These are phyloP conservation scores for Artemisia argyi DNA, from an alignment of 129 eudicot genomes.

Conservation along the genomic window DNA sequence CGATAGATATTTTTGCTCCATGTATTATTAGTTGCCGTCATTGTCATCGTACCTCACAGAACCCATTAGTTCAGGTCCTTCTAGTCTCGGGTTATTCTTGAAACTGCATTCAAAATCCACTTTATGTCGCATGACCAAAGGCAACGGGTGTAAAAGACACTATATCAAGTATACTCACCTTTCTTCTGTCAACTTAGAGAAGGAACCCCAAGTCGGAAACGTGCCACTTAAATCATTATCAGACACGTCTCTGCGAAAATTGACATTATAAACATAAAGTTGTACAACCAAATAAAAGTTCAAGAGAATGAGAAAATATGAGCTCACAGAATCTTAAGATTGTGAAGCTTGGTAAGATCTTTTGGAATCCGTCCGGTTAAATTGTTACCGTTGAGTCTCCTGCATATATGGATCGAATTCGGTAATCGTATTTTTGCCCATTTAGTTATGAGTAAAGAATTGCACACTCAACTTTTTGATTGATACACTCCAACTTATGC, in stretches of 20 bases:
- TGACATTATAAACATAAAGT: neutral
- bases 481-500: too few relatives aligned
- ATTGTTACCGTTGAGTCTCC: conserved; percentile 54
- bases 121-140: neutral
- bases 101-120: conserved; percentile 40
- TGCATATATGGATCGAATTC: conserved; percentile 2
- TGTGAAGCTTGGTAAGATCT: conserved; percentile 55
- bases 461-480: too few relatives aligned
- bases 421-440: neutral
- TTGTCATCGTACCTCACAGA: conserved; percentile 48
- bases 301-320: neutral
- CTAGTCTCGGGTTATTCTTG: conserved; percentile 51
- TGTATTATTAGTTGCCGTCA: conserved; percentile 37
- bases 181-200: conserved; percentile 54
- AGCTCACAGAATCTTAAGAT: conserved; percentile 59
- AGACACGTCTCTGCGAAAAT: conserved; percentile 52
- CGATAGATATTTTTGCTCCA: neutral
- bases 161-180: conserved; percentile 26
- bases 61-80: conserved; percentile 73
- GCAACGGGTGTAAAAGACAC: neutral
- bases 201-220: conserved; percentile 61
- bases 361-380: conserved; percentile 62
- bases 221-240: conserved; percentile 65
- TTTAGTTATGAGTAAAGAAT: neutral
- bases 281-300: neutral